Conservation (phyloP, 768 basidiomycete genomes). For the Candolleomyces efflorescens region DNA sequence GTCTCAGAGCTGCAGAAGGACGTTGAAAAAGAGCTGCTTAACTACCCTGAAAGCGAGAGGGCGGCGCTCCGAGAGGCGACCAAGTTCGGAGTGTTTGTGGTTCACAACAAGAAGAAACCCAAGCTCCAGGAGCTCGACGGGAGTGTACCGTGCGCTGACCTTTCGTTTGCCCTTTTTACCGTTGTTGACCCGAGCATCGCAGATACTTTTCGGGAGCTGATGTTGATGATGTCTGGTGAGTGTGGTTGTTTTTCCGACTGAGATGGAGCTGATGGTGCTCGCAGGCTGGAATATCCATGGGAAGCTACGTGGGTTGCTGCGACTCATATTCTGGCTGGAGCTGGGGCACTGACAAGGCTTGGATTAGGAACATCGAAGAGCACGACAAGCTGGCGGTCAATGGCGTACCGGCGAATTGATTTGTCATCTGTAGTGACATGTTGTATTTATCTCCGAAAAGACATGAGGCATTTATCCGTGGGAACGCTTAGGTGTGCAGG, state of each 20-base stretch:
- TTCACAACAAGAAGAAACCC: slow-evolving; percentile 88
- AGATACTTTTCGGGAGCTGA: slow-evolving; percentile 84
- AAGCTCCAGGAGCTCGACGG: slow-evolving; percentile 76
- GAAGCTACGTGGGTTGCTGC: slow-evolving; percentile 54
- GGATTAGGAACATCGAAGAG: slow-evolving; percentile 64
- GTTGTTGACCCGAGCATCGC: slow-evolving; percentile 8
- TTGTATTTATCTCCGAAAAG: too few species aligned
- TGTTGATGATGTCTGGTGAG: slow-evolving; percentile 68
- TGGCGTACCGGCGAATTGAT: slow-evolving; percentile 24
- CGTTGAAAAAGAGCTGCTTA: slow-evolving; percentile 65
- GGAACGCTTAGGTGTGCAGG: background rate
- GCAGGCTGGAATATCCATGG: slow-evolving; percentile 83
- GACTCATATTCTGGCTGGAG: background rate
- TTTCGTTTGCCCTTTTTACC: slow-evolving; percentile 3
- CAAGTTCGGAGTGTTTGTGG: slow-evolving; percentile 89
- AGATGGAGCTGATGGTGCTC: background rate
- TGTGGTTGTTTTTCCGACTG: background rate
- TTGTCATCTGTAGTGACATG: too few species aligned
- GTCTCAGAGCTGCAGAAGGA: slow-evolving; percentile 87
- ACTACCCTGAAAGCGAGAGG: slow-evolving; percentile 67
- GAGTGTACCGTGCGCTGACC: slow-evolving; percentile 50
- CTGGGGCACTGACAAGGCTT: background rate
- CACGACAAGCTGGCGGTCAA: slow-evolving; percentile 60
- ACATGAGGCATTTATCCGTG: slow-evolving; percentile 4
- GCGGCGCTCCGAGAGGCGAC: slow-evolving; percentile 63